Conservation (phyloP, 2,329 filamentous ascomycete genomes). For the Sarocladium kiliense region DNA sequence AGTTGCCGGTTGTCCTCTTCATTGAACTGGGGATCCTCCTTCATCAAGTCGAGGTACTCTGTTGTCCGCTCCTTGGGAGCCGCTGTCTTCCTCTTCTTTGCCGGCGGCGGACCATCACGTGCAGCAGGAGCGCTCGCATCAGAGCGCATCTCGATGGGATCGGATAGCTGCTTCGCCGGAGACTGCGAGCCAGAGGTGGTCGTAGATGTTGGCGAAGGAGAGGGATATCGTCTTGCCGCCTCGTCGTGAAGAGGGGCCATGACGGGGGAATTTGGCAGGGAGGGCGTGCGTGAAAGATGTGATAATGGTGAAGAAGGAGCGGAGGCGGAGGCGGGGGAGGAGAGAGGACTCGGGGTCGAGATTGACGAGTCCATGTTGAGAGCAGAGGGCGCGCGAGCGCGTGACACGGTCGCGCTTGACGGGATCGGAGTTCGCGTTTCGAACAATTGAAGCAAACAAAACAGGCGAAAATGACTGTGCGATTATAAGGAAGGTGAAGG, state of each 20-base stretch:
- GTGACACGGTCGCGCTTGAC: constrained; percentile 5
- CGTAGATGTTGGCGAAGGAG: constrained; percentile 38
- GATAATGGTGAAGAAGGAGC: constrained; percentile 51
- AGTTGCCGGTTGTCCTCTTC: constrained; percentile 50
- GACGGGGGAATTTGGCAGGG: constrained; percentile 40
- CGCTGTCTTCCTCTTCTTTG: constrained; percentile 69
- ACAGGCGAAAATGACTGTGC: background rate
- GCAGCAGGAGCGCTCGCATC: constrained; percentile 24
- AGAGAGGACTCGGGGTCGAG: constrained; percentile 18
- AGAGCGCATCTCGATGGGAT: constrained; percentile 24
- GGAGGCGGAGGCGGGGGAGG: constrained; percentile 29
- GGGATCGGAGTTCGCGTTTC: background rate
- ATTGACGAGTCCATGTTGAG: constrained; percentile 20
- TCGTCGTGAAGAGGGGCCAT: constrained; percentile 24
- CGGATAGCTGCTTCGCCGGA: constrained; percentile 41
- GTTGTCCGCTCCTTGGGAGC: constrained; percentile 65
- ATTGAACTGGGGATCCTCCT: constrained; percentile 42
- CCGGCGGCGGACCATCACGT: constrained; percentile 59
- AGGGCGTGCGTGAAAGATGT: constrained; percentile 47
- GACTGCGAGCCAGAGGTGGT: constrained; percentile 45
- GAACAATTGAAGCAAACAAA: background rate
- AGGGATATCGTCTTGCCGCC: constrained; percentile 43
- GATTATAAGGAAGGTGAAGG: background rate
- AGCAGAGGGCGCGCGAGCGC: constrained; percentile 10
- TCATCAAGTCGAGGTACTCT: constrained; percentile 69